Evolutionary conservation across 805 yeast species (phyloP).

Genomic region (Saccharomycopsis fibuligera): DNA sequence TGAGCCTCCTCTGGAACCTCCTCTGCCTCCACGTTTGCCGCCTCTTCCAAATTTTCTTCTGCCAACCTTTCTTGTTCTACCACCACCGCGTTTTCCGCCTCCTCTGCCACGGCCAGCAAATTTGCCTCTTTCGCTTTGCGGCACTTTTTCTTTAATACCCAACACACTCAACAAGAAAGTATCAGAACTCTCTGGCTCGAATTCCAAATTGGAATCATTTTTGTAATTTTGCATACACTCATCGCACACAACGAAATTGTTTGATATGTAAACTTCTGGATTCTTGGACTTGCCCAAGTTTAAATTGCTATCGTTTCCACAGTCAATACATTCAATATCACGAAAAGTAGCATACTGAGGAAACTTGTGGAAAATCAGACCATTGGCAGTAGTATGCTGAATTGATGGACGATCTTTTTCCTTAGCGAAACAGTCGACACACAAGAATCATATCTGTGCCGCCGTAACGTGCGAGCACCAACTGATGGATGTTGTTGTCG

Average conservation of each 20-base stretch:
- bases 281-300: slow-evolving; percentile 27
- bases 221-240: slow-evolving; percentile 31
- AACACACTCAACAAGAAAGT: slow-evolving; percentile 40
- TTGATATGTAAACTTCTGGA: neutral
- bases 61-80: slow-evolving; percentile 31
- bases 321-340: slow-evolving; percentile 42
- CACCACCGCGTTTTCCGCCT: slow-evolving; percentile 16
- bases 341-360: slow-evolving; percentile 42
- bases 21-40: slow-evolving; percentile 9
- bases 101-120: slow-evolving; percentile 26
- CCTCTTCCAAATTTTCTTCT: slow-evolving; percentile 27
- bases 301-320: slow-evolving; percentile 38
- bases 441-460: slow-evolving; percentile 48
- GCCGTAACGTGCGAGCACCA: slow-evolving; percentile 46
- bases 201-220: slow-evolving; percentile 21
- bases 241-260: slow-evolving; percentile 34
- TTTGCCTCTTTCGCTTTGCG: slow-evolving; percentile 27
- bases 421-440: slow-evolving; percentile 39
- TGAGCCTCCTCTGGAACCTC: slow-evolving; percentile 17
- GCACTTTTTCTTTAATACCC: slow-evolving; percentile 41
- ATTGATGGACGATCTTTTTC: slow-evolving; percentile 41
- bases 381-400: slow-evolving; percentile 46
- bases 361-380: slow-evolving; percentile 45
- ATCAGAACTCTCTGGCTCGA: slow-evolving; percentile 42
- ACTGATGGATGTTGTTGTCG: slow-evolving; percentile 46